Evolutionary conservation across 1,284 basidiomycete genomes (phyloP), one percentile per base, ranked within the genome.

Genomic region (Peniophora sp.): DNA sequence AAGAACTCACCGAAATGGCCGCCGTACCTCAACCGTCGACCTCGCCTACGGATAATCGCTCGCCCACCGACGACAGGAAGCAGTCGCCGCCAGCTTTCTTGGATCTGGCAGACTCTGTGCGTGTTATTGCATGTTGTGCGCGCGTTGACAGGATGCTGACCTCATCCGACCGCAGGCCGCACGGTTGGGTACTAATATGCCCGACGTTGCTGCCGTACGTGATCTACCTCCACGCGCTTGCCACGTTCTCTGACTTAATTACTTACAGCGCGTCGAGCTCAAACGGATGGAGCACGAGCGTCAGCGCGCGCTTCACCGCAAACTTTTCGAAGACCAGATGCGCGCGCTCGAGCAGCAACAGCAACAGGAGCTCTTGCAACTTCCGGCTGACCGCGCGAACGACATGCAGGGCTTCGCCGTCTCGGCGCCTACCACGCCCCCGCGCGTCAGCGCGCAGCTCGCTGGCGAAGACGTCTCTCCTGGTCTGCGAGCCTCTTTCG

Each of bases 281-380:
- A 96, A 94, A 67, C 88, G 92, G 60, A 71, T 90, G 57, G 91
- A 95, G 67, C 91, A 96, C 64, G 91, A 95, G 67, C 79, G 87
- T 51, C 89, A 92, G 69, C 88, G 92, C 57, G 71, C 72, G 44
- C 68, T 90, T 51, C 93, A 96, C 67, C 84, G 92, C 62, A 88
- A 85, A 67, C 71, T 90, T 60, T 96, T 97, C 64, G 94, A 95
- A 68, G 90, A 94, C 60, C 91, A 96, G 69, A 95, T 96, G 88
- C 83, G 85, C 50, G 84, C 79, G 57, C 78, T 97, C 54, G 94
- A 97, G 68, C 88, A 91, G 59, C 87, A 93, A 65, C 93, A 97
- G 68, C 84, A 85, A 17, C 86, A 92, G 63, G 89, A 87, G 65
- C 76, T 91, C 37, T 80, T 92, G 57, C 79, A 62, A 56, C 76